Evolutionary conservation across 805 yeast genomes (phyloP).

Genomic region (Kodamaea neixiangensis): DNA sequence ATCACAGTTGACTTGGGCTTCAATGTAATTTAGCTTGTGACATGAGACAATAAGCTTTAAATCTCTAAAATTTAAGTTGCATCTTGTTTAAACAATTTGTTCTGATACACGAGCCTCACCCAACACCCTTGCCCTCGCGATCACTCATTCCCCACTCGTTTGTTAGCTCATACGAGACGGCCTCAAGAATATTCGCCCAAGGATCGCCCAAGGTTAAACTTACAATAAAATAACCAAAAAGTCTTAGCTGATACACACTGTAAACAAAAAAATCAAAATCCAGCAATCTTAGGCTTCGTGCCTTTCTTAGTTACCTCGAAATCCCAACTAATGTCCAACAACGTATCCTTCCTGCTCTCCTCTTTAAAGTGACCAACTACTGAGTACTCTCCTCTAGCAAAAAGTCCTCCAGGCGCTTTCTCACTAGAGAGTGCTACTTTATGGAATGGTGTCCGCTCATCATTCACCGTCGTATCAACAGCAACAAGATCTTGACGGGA

Average conservation of each 20-base stretch:
- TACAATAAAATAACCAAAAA: background rate
- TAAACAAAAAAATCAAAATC: background rate
- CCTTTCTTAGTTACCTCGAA: background rate
- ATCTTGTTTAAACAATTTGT: too few relatives aligned
- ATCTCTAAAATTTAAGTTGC: too few relatives aligned
- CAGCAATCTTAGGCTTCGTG: background rate
- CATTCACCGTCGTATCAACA: conserved; percentile 17
- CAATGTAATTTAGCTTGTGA: too few relatives aligned
- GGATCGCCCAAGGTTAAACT: too few relatives aligned
- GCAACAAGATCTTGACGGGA: conserved; percentile 21
- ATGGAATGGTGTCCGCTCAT: conserved; percentile 19
- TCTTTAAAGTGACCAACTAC: background rate
- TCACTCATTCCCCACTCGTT: too few relatives aligned
- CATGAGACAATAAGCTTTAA: too few relatives aligned
- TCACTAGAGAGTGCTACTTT: conserved; percentile 25
- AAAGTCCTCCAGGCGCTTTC: conserved; percentile 19
- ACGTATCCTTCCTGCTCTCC: background rate
- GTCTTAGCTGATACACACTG: background rate
- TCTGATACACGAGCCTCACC: too few relatives aligned
- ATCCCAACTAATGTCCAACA: background rate
- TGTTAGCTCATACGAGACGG: too few relatives aligned
- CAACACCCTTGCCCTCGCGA: too few relatives aligned
- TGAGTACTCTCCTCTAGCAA: background rate
- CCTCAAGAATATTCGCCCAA: too few relatives aligned
- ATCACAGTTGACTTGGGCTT: too few relatives aligned